These are phyloP conservation scores for Fusarium robinianum DNA, from an alignment of 2,329 filamentous ascomycete genomes.

Conservation along the genomic window DNA sequence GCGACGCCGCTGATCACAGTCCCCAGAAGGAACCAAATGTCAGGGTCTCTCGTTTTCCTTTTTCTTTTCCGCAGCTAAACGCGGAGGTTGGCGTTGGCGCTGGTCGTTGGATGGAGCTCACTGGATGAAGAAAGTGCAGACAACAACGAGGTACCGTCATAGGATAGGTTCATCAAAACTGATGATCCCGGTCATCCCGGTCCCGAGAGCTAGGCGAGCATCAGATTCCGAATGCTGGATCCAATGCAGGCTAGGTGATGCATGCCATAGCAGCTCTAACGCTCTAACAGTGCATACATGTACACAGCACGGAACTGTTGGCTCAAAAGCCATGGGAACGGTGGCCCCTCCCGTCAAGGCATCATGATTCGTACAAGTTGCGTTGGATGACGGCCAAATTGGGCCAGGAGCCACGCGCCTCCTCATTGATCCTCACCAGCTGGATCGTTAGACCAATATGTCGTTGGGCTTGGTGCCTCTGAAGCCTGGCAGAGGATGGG, in stretches of 20 bases:
- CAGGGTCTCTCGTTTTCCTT: too few species aligned
- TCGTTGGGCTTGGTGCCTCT: constrained; percentile 21
- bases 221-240: constrained; percentile 12
- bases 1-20: too few species aligned
- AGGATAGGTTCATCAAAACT: constrained; percentile 2
- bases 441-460: constrained; percentile 11
- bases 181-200: constrained; percentile 11
- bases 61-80: too few species aligned
- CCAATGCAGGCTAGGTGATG: constrained; percentile 30
- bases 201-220: constrained; percentile 6
- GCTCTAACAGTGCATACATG: too few species aligned
- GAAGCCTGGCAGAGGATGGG: constrained; percentile 23
- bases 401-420: constrained; percentile 16
- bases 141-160: constrained; percentile 3
- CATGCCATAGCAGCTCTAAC: constrained; percentile 28
- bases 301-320: too few species aligned
- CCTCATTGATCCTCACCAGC: constrained; percentile 12
- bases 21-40: too few species aligned
- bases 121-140: constrained; percentile 7
- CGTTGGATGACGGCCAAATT: constrained; percentile 13
- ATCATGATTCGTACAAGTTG: constrained; percentile 16
- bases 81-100: constrained; percentile 7
- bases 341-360: constrained; percentile 15
- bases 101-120: too few species aligned
- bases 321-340: constrained; percentile 7